These are phyloP conservation scores for Persicaria tinctoria DNA, from an alignment of 148 eudicot species.

Conservation along the genomic window DNA sequence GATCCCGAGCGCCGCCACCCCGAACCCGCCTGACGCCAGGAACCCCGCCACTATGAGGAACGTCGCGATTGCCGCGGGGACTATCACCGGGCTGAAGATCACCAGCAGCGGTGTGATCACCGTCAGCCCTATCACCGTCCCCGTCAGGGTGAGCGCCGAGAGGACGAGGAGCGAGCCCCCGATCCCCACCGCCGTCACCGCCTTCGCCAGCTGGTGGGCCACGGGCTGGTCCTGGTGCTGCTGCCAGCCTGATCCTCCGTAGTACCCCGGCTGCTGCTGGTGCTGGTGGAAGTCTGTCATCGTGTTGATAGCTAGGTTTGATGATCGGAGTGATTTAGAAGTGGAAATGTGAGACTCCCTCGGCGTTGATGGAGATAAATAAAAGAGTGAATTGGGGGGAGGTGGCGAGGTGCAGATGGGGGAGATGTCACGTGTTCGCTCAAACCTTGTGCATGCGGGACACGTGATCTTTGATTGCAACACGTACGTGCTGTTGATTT, in stretches of 20 bases:
- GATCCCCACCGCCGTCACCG: not conserved
- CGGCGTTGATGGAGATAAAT: not conserved
- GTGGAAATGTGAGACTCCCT: not conserved
- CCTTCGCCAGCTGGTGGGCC: conserved; percentile 2
- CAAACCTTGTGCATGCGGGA: not conserved
- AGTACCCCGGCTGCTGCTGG: not conserved
- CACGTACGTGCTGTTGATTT: not conserved
- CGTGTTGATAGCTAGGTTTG: not conserved
- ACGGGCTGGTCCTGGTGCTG: not conserved
- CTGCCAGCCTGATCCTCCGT: not conserved
- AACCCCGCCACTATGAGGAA: conserved; percentile 6
- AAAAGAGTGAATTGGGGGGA: not conserved
- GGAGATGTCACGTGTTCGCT: not conserved
- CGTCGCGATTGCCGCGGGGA: not conserved
- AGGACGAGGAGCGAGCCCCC: conserved; percentile 11
- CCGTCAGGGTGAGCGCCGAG: conserved; percentile 8
- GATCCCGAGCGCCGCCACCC: not conserved
- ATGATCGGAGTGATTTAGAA: not conserved
- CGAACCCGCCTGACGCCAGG: not conserved
- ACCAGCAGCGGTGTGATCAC: conserved; percentile 1
- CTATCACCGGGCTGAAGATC: conserved; percentile 10
- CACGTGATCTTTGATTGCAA: not conserved
- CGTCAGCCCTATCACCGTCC: conserved; percentile 6
- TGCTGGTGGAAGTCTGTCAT: conserved; percentile 1
- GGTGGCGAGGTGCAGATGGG: not conserved